Evolutionary conservation across 2,329 filamentous ascomycete genomes (phyloP).

Genomic region (Colletotrichum cereale): DNA sequence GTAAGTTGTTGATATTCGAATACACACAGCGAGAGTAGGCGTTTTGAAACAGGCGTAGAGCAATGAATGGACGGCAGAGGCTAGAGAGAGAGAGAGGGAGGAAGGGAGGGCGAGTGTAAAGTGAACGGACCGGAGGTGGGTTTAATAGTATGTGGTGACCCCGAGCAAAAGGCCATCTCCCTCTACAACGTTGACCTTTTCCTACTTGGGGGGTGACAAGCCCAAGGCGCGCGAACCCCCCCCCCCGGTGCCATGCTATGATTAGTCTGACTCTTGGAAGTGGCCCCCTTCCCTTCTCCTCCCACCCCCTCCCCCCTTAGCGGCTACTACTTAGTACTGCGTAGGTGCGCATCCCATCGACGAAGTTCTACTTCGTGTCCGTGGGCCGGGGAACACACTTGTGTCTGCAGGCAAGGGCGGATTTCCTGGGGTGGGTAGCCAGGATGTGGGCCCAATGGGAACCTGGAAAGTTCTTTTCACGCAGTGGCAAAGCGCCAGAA

Average conservation of each 20-base stretch:
- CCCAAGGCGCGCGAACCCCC: slow-evolving; percentile 28
- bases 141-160: slow-evolving; percentile 33
- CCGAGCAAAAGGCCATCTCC: slow-evolving; percentile 25
- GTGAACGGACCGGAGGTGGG: slow-evolving; percentile 36
- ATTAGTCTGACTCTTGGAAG: slow-evolving; percentile 35
- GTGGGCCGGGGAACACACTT: slow-evolving; percentile 16
- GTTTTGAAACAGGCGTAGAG: slow-evolving; percentile 33
- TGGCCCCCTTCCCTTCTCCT: slow-evolving; percentile 12
- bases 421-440: slow-evolving; percentile 4
- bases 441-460: slow-evolving; percentile 23
- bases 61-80: slow-evolving; percentile 34
- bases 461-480: slow-evolving; percentile 17
- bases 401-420: slow-evolving; percentile 27
- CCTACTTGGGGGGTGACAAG: slow-evolving; percentile 31
- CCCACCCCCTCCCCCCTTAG: slow-evolving; percentile 5
- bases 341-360: slow-evolving; percentile 6
- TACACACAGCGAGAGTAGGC: slow-evolving; percentile 32
- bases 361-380: slow-evolving; percentile 26
- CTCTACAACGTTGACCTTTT: slow-evolving; percentile 27
- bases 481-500: neutral
- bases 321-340: neutral
- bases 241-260: slow-evolving; percentile 37
- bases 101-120: neutral
- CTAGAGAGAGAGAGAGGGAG: slow-evolving; percentile 25
- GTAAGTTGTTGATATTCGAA: slow-evolving; percentile 22